Percentiles rank a stretch among this genome's conserved stretches.
These are phyloP conservation scores for Solanum ossicruentum DNA, from an alignment of 257 asterid genomes.

Conservation along the genomic window DNA sequence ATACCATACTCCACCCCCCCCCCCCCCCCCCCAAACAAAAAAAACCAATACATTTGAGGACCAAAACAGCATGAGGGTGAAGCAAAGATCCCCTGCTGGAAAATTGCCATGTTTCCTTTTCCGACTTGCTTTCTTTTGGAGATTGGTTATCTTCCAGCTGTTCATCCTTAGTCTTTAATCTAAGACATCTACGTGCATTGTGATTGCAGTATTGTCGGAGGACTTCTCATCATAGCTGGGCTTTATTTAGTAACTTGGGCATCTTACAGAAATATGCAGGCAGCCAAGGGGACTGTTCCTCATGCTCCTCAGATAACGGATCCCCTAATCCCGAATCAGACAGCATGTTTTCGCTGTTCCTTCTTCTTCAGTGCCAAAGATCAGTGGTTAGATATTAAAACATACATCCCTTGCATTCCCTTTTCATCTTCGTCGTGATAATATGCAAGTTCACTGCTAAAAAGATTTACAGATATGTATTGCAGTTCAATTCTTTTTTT, in stretches of 20 bases:
- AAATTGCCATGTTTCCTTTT: background rate
- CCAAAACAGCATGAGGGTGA: background rate
- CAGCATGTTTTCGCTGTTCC: conserved; percentile 54
- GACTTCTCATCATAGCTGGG: conserved; percentile 67
- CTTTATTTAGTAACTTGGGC: conserved; percentile 97
- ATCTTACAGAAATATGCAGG: conserved; percentile 46
- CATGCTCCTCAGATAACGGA: conserved; percentile 34
- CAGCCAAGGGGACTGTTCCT: conserved; percentile 11
- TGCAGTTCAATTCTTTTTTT: background rate
- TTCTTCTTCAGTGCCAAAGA: conserved; percentile 40
- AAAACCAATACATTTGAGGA: too few species aligned
- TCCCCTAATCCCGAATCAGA: conserved; percentile 35
- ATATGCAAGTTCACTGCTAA: background rate
- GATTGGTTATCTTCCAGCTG: background rate
- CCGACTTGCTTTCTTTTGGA: background rate
- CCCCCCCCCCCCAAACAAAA: too few species aligned
- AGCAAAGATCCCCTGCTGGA: background rate
- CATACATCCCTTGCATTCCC: background rate
- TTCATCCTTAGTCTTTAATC: background rate
- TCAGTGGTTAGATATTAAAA: conserved; percentile 24
- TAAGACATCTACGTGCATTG: background rate
- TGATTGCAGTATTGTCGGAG: conserved; percentile 75
- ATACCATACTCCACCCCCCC: background rate
- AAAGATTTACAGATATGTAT: background rate
- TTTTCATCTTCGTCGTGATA: background rate